These are phyloP conservation scores for Stagonosporopsis rhizophila DNA, from an alignment of 2,329 filamentous ascomycete species.

Conservation along the genomic window DNA sequence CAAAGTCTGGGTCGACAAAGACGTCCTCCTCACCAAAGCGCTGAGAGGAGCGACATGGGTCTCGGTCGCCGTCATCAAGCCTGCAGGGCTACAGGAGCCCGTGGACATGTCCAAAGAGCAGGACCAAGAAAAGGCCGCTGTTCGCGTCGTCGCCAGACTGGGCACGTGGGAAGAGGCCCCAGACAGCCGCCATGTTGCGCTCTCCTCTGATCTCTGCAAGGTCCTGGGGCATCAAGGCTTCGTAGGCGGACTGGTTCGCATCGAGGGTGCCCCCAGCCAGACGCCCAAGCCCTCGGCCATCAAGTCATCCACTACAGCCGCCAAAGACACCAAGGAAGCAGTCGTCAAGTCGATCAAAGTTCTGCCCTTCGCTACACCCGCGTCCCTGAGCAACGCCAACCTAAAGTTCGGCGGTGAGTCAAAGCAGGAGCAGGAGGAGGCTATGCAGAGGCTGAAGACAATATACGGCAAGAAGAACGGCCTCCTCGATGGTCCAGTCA, in stretches of 20 bases:
- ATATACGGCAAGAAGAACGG: constrained; percentile 72
- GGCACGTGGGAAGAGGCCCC: constrained; percentile 85
- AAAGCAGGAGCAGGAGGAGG: constrained; percentile 80
- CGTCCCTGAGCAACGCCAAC: constrained; percentile 66
- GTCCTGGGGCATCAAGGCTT: constrained; percentile 74
- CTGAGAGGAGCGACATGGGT: constrained; percentile 80
- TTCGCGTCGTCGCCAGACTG: constrained; percentile 78
- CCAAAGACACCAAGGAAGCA: constrained; percentile 53
- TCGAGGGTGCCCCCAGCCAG: constrained; percentile 80
- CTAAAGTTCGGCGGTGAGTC: constrained; percentile 89
- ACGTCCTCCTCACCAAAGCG: constrained; percentile 73
- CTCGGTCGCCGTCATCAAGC: constrained; percentile 83
- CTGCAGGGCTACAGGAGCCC: constrained; percentile 75
- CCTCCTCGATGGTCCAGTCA: constrained; percentile 82
- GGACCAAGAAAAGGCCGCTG: constrained; percentile 64
- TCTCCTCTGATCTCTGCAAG: constrained; percentile 79
- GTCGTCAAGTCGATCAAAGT: constrained; percentile 75
- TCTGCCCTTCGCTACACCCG: constrained; percentile 74
- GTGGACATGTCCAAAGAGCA: constrained; percentile 74
- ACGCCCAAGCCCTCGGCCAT: constrained; percentile 67
- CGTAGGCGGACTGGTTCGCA: constrained; percentile 84
- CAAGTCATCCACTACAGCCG: constrained; percentile 31
- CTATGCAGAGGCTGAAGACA: constrained; percentile 72
- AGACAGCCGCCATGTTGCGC: constrained; percentile 77
- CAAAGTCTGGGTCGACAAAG: constrained; percentile 84